Base-by-base conservation (phyloP, 1,284 basidiomycete species). In the Grifola frondosa region DNA sequence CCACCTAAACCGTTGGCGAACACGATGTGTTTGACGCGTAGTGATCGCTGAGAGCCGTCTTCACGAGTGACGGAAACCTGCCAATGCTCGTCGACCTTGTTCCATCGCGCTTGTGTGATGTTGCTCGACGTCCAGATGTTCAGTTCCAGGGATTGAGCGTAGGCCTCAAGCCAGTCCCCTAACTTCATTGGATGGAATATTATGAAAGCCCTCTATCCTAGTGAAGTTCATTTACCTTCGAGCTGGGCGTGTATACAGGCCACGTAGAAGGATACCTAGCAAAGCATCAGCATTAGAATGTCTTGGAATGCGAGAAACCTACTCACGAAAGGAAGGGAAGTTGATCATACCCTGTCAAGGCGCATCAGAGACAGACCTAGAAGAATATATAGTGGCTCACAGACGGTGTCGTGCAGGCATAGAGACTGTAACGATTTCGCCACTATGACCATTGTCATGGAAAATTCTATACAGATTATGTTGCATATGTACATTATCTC, bases 151-250 rank as follows among this genome's bases (percentile, higher is more conserved):
- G 72, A 58, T 29, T 78, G 69, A 6, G 78, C 81, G 59, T 84
- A 86, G 12, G 62, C 63, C 59, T 84, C 80, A 4, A 84, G 65
- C 75, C 78, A 85, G 54, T 80, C 74, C 0, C 74, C 81, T 5
- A 83, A 68, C 71, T 80, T 78, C 17, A 62, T 65, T 13, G 79
- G n/a, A n/a, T n/a, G n/a, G n/a, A n/a, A n/a, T 81, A 37, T 8
- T 12, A 21, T 22, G 7, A 33, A 33, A 30, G n/a, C 31, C 12
- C 57, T 61, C 12, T 53, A 61, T 50, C 47, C 5, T 4, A n/a
- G 26, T 10, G 21, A 21, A 15, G 5, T 9, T 15, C 4, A 4
- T 36, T 11, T 28, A 44, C 48, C 48, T 47, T 48, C 17, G 32
- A 30, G 7, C 41, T 31, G 3, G 49, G 40, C 5, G 49, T 29